These are phyloP conservation scores for Chlamydomonas urium DNA, from an alignment of 139 green algal species.

Conservation along the genomic window DNA sequence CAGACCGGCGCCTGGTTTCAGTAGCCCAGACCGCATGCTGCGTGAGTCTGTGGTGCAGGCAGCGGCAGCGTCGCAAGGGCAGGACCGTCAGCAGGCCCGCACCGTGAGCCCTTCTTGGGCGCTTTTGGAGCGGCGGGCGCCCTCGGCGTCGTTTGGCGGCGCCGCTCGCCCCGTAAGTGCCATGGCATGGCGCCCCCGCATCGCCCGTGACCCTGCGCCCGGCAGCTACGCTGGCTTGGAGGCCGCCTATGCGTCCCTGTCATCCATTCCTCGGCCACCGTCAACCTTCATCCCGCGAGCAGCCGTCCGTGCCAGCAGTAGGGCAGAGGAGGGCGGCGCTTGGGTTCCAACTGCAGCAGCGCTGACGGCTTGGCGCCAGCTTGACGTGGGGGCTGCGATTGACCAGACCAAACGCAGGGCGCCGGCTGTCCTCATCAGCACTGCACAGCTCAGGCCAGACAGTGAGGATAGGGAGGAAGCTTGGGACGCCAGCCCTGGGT, in stretches of 20 bases:
- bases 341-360: not conserved
- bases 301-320: not conserved
- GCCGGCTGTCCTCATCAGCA: not conserved
- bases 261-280: not conserved
- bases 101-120: slow-evolving; percentile 1
- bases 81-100: not conserved
- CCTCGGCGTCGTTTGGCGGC: not conserved
- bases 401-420: not conserved
- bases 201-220: not conserved
- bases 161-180: not conserved
- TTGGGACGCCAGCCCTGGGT: not conserved
- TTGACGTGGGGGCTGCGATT: not conserved
- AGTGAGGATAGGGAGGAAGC: not conserved
- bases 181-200: not conserved
- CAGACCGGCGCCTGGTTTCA: no score
- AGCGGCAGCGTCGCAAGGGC: not conserved
- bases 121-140: not conserved
- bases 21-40: slow-evolving; percentile 4
- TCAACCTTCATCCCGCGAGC: not conserved
- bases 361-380: not conserved
- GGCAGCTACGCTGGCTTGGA: not conserved
- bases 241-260: not conserved
- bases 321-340: not conserved
- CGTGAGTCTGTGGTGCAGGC: not conserved
- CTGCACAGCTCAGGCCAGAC: not conserved